Evolutionary conservation across 2,329 filamentous ascomycete species (phyloP).

Genomic region (Talaromyces sp.): DNA sequence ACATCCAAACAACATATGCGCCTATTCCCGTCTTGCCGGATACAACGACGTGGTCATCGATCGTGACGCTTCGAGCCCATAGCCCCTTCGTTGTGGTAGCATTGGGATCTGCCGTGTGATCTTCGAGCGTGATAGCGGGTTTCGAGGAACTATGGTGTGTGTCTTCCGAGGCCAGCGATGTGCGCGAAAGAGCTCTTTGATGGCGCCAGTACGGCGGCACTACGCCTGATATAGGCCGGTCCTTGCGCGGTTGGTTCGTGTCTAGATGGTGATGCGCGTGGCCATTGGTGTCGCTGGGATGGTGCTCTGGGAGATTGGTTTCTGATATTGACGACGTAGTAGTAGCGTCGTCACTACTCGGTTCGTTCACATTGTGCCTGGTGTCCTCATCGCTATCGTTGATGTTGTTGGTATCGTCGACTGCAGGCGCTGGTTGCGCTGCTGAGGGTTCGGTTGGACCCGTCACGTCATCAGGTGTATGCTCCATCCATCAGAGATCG

Average conservation of each 20-base stretch:
- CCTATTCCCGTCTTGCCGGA: constrained; percentile 59
- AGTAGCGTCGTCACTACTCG: background rate
- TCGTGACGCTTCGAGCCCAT: constrained; percentile 58
- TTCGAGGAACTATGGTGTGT: constrained; percentile 22
- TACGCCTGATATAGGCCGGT: constrained; percentile 28
- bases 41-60: constrained; percentile 59
- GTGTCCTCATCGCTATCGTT: background rate
- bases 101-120: constrained; percentile 56
- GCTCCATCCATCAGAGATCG: constrained; percentile 15
- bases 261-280: background rate
- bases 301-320: background rate
- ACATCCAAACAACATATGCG: constrained; percentile 95
- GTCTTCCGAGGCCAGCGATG: constrained; percentile 31
- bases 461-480: constrained; percentile 15
- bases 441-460: constrained; percentile 3
- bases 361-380: background rate
- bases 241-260: constrained; percentile 7
- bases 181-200: constrained; percentile 36
- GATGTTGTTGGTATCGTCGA: background rate
- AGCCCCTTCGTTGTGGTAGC: constrained; percentile 54
- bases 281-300: background rate
- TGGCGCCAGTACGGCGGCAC: constrained; percentile 46
- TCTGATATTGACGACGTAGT: background rate
- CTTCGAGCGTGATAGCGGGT: constrained; percentile 55
- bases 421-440: constrained; percentile 4